A percentile compares a stretch with the other conserved stretches of the same genome.
Conservation (phyloP, 495 filamentous ascomycete species). For the Extremus antarcticus region DNA sequence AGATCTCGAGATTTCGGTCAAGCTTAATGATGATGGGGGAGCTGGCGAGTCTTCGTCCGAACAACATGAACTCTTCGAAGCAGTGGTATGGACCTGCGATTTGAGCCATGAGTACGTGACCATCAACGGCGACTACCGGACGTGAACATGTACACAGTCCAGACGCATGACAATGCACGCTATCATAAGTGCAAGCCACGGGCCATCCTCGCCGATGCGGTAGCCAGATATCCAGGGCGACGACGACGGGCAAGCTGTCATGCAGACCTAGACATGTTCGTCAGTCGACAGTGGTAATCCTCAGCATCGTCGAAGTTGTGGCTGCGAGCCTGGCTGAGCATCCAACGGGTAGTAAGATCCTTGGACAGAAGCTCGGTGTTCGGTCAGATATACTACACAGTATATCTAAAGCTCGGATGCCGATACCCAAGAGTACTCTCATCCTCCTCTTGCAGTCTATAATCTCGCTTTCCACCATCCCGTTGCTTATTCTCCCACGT, state of each 20-base stretch:
- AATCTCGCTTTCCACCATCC: conserved; percentile 33
- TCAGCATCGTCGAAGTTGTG: no score
- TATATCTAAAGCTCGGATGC: conserved; percentile 40
- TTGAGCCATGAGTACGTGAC: conserved; percentile 96
- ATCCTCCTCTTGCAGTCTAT: conserved; percentile 25
- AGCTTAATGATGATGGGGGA: conserved; percentile 24
- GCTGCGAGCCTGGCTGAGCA: no score
- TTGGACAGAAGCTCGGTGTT: no score
- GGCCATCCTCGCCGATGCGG: no score
- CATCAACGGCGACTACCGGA: conserved; percentile 87
- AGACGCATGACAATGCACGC: no score
- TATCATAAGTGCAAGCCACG: no score
- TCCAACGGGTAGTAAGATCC: no score
- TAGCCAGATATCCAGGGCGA: no score
- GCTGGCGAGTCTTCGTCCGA: conserved; percentile 18
- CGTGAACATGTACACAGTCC: conserved; percentile 32
- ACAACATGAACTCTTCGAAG: conserved; percentile 35
- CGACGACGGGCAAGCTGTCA: no score
- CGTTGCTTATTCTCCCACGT: conserved; percentile 38
- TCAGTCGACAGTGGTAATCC: no score
- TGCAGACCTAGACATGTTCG: no score
- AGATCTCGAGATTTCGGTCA: conserved; percentile 37
- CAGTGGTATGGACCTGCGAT: conserved; percentile 93
- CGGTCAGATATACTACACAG: no score
- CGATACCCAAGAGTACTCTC: conserved; percentile 32